Evolutionary conservation across 495 filamentous ascomycete species (phyloP).

Genomic region (Podospora australis): DNA sequence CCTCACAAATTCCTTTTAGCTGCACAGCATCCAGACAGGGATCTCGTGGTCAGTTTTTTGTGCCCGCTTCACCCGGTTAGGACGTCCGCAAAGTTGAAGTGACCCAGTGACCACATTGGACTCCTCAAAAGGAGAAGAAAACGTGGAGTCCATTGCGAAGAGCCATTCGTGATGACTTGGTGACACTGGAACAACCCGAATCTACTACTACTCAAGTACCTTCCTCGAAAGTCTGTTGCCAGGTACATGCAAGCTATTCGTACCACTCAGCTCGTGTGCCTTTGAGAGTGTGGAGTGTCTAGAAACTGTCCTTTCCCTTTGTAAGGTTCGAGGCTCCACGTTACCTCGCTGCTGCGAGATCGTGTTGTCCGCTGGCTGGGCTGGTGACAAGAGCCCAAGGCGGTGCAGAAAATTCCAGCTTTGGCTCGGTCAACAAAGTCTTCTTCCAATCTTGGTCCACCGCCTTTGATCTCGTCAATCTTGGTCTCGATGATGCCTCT

Average conservation of each 20-base stretch:
- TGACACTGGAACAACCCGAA: too few species aligned
- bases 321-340: too few species aligned
- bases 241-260: not conserved
- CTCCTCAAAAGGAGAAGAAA: constrained; percentile 1
- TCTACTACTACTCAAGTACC: too few species aligned
- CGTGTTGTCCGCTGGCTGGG: too few species aligned
- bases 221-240: too few species aligned
- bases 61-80: constrained; percentile 13
- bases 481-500: not conserved
- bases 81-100: constrained; percentile 5
- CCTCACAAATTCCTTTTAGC: not conserved
- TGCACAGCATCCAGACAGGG: constrained; percentile 5
- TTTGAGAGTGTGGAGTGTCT: too few species aligned
- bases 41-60: constrained; percentile 8
- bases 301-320: too few species aligned
- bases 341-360: not conserved
- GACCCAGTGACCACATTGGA: constrained; percentile 11
- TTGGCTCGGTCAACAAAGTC: not conserved
- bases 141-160: not conserved
- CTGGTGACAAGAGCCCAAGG: too few species aligned
- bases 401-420: not conserved
- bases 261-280: not conserved
- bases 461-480: not conserved
- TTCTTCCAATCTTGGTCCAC: not conserved
- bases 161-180: not conserved